These are phyloP conservation scores for Blastocladiella britannica DNA, from an alignment of 192 early-diverging fungal genomes.

Conservation along the genomic window DNA sequence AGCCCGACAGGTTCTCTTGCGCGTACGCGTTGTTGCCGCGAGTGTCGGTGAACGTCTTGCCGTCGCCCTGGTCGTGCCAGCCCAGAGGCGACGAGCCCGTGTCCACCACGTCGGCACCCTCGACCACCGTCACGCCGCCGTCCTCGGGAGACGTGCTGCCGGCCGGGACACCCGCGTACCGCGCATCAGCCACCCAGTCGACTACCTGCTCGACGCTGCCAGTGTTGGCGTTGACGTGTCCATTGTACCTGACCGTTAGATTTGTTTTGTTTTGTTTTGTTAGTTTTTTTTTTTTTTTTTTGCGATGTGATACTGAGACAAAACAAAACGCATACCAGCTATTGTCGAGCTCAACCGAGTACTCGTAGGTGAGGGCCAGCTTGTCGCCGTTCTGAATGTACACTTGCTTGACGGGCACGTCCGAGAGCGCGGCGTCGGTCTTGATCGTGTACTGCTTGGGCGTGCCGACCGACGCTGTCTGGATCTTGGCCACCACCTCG, in stretches of 20 bases:
- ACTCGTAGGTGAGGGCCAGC: slow-evolving; percentile 58
- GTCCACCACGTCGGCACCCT: slow-evolving; percentile 16
- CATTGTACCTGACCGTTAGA: too few species aligned
- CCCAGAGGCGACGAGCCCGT: slow-evolving; percentile 38
- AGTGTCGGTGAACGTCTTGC: slow-evolving; percentile 15
- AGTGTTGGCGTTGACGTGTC: slow-evolving; percentile 33
- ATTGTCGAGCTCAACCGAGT: slow-evolving; percentile 53
- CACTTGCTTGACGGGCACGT: slow-evolving; percentile 37
- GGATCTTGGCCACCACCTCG: not conserved
- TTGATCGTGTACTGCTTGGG: not conserved
- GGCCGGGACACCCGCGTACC: slow-evolving; percentile 61
- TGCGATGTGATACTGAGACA: too few species aligned
- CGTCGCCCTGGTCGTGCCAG: slow-evolving; percentile 24
- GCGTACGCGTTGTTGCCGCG: slow-evolving; percentile 31
- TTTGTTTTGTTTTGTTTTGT: too few species aligned
- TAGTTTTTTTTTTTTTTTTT: too few species aligned
- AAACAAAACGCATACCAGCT: too few species aligned
- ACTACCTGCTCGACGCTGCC: slow-evolving; percentile 47
- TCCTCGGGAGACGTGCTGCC: slow-evolving; percentile 57
- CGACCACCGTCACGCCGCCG: slow-evolving; percentile 28
- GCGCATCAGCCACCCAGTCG: slow-evolving; percentile 65
- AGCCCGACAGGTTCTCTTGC: slow-evolving; percentile 45
- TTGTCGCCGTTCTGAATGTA: slow-evolving; percentile 38
- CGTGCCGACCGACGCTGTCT: not conserved
- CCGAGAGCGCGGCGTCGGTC: slow-evolving; percentile 1